These are phyloP conservation scores for Colletotrichum horii DNA, from an alignment of 2,329 filamentous ascomycete genomes.

Conservation along the genomic window DNA sequence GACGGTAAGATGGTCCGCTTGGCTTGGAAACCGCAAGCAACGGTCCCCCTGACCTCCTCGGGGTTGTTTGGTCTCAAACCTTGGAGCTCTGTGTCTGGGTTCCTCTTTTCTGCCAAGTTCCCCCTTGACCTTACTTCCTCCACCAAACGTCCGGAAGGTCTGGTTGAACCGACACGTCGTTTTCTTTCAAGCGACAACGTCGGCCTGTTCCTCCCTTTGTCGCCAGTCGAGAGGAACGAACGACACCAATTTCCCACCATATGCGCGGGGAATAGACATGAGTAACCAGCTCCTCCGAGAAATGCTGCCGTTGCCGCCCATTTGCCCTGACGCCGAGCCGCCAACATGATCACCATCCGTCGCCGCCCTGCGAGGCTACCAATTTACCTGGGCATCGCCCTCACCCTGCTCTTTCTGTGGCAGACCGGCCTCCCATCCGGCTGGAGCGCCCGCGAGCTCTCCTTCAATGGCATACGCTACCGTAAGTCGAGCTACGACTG, in stretches of 20 bases:
- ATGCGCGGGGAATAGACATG: constrained; percentile 10
- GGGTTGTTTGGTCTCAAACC: neutral
- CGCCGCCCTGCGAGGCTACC: constrained; percentile 19
- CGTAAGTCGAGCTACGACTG: constrained; percentile 39
- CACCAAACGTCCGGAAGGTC: neutral
- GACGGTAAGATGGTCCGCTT: neutral
- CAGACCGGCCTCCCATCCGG: constrained; percentile 5
- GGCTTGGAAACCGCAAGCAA: neutral
- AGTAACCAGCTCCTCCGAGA: constrained; percentile 6
- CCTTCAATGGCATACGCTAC: constrained; percentile 12
- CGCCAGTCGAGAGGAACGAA: neutral
- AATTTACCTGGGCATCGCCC: constrained; percentile 15
- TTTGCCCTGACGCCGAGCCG: constrained; percentile 7
- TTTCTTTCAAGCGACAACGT: neutral
- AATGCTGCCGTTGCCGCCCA: constrained; percentile 14
- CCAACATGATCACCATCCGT: constrained; percentile 24
- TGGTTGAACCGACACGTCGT: neutral
- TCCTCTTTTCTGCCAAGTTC: constrained; percentile 8
- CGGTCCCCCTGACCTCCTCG: neutral
- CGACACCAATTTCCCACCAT: neutral
- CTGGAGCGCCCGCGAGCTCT: neutral
- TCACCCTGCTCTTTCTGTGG: constrained; percentile 12
- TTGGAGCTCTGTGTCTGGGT: neutral
- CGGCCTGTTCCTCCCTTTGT: neutral
- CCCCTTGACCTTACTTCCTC: neutral